A percentile compares a stretch with the other conserved stretches of the same genome.
These are phyloP conservation scores for Acanthochlamys bracteata DNA, from an alignment of 106 monocot genomes.

Conservation along the genomic window DNA sequence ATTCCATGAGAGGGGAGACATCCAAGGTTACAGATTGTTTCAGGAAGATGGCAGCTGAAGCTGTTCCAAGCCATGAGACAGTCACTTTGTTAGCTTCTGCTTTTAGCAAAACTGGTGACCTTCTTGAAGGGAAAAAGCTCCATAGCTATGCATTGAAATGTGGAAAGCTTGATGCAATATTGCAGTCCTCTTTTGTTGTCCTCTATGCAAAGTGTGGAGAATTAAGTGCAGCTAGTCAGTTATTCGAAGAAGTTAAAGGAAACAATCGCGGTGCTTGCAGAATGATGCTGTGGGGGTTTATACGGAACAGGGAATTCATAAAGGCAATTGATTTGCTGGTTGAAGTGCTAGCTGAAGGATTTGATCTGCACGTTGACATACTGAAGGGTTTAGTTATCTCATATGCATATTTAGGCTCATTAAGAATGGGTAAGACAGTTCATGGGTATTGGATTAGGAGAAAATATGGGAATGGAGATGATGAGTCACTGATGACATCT, in stretches of 20 bases:
- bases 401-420: slow-evolving; percentile 20
- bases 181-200: slow-evolving; percentile 29
- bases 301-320: slow-evolving; percentile 15
- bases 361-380: slow-evolving; percentile 13
- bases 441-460: slow-evolving; percentile 41
- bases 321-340: slow-evolving; percentile 22
- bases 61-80: slow-evolving; percentile 26
- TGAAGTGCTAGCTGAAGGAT: slow-evolving; percentile 16
- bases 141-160: slow-evolving; percentile 40
- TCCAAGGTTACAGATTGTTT: slow-evolving; percentile 20
- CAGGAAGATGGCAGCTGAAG: slow-evolving; percentile 24
- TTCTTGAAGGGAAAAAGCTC: slow-evolving; percentile 27
- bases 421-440: slow-evolving; percentile 25
- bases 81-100: slow-evolving; percentile 37
- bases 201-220: slow-evolving; percentile 51
- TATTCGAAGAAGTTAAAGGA: slow-evolving; percentile 29
- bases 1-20: slow-evolving; percentile 21
- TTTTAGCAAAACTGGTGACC: slow-evolving; percentile 14
- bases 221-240: slow-evolving; percentile 11
- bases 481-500: slow-evolving; percentile 26
- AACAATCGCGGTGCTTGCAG: slow-evolving; percentile 13
- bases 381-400: slow-evolving; percentile 20
- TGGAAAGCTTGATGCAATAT: slow-evolving; percentile 26
- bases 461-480: background rate
- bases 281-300: slow-evolving; percentile 32